Evolutionary conservation across 805 yeast genomes (phyloP), one percentile per base, ranked within the genome.

Genomic region (Spathaspora girioi): DNA sequence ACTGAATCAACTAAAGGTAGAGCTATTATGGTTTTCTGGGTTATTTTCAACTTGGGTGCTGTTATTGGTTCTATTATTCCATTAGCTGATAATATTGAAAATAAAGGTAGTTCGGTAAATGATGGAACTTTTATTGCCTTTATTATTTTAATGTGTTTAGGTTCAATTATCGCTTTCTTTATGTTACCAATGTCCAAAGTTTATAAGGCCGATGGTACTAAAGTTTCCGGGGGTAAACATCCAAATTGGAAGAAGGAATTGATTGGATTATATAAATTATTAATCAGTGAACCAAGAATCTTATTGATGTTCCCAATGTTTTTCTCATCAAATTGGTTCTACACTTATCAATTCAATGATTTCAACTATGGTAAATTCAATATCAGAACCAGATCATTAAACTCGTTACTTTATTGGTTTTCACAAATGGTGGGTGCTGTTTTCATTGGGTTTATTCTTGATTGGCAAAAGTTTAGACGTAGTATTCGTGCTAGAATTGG

Each of bases 321-420:
- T 63, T 78, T 80, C 56, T 75, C 84, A 27, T 80, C 87, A 38
- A 83, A 83, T 70, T 83, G 83, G 83, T 83, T 81, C 69, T 81
- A 81, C 71, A 79, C 86, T 45, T 83, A 83, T 65, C 86, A 83
- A 66, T 82, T 79, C 59, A 81, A 81, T 62, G 81, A 78, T 52
- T 71, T 77, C 65, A 82, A 82, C 61, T 79, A 77, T 41, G 79
- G 78, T 18, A 68, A 78, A 46, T 83, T 83, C 67, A 81, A 77
- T 58, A 64, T 82, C 53, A 74, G 86, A 63, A 80, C 87, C 18
- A 74, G 87, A 57, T 79, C 87, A 3, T 74, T 83, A 60, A 83
- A 83, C 69, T 79, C 82, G 17, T 69, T 82, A 46, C 74, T 83
- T 46, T 83, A 81, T 67, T 83, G 86, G 86, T 63, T 78, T 47